phyloP scores from a whole-genome alignment of 768 basidiomycete genomes.

The Gloeopeniophorella convolvens region DNA sequence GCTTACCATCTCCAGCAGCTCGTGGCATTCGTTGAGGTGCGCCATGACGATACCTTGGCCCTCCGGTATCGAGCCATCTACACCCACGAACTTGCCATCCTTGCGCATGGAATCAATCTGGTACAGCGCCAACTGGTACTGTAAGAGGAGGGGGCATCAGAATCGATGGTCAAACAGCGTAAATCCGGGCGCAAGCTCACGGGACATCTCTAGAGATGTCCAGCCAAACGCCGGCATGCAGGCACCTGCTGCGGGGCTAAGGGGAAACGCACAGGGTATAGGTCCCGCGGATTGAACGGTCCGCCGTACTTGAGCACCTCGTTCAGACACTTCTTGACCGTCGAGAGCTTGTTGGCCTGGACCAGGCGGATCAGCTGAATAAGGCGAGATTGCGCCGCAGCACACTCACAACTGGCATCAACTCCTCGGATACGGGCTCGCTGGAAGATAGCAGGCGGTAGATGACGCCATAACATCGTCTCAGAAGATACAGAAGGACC shows the following conservation, averaged over 20 bases:
- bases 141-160: conserved; percentile 7
- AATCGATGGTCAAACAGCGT: not conserved
- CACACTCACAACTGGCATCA: conserved; percentile 83
- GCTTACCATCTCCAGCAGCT: conserved; percentile 87
- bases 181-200: not conserved
- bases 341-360: conserved; percentile 93
- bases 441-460: conserved; percentile 90
- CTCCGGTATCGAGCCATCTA: conserved; percentile 86
- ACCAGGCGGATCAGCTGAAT: not conserved
- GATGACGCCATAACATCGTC: conserved; percentile 94
- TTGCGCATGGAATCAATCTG: conserved; percentile 91
- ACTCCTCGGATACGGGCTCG: conserved; percentile 95
- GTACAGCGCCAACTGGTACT: conserved; percentile 93
- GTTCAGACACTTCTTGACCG: conserved; percentile 94
- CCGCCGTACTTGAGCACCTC: conserved; percentile 95
- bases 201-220: conserved; percentile 6
- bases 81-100: conserved; percentile 89
- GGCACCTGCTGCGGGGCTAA: not conserved
- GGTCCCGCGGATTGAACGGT: conserved; percentile 83
- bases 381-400: not conserved
- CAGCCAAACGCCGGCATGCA: not conserved
- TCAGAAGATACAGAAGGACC: conserved; percentile 88
- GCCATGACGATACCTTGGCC: conserved; percentile 96
- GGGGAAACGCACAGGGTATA: conserved; percentile 72
- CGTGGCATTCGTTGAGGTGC: conserved; percentile 93